Conservation (phyloP, 345 rosid genomes). For the Acer yangbiense region DNA sequence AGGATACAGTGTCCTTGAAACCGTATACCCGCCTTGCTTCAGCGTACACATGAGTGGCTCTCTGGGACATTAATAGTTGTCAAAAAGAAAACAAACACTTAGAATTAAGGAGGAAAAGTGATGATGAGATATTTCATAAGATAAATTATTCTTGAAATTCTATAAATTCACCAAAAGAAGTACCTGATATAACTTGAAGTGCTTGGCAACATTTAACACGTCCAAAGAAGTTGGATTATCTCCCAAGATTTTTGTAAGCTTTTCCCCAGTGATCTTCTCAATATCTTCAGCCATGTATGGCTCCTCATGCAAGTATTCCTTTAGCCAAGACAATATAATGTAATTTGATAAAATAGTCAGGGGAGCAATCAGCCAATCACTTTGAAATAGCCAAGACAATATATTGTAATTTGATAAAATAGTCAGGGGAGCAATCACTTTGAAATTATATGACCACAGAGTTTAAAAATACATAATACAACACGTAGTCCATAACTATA, state of each 20-base stretch:
- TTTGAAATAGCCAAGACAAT: conserved; percentile 4
- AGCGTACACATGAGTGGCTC: conserved; percentile 89
- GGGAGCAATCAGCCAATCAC: not conserved
- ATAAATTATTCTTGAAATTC: not conserved
- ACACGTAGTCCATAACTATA: not conserved
- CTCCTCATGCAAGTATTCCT: conserved; percentile 81
- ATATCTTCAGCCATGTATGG: conserved; percentile 81
- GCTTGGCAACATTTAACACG: conserved; percentile 76
- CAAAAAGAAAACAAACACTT: not conserved
- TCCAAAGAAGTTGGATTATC: conserved; percentile 71
- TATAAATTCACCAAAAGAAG: not conserved
- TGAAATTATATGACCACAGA: not conserved
- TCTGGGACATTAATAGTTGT: conserved; percentile 41
- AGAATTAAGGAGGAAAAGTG: not conserved
- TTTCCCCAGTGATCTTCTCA: conserved; percentile 54
- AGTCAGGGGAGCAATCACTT: not conserved
- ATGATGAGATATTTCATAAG: not conserved
- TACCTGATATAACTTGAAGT: conserved; percentile 90
- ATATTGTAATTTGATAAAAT: not conserved
- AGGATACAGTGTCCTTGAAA: conserved; percentile 78
- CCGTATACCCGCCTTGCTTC: conserved; percentile 88
- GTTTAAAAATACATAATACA: not conserved
- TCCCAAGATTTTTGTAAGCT: conserved; percentile 60
- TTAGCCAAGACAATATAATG: conserved; percentile 12
- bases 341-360: not conserved